phyloP scores from a whole-genome alignment of 2,329 filamentous ascomycete species.

The Ophiognomonia clavigignenti-juglandacearum region DNA sequence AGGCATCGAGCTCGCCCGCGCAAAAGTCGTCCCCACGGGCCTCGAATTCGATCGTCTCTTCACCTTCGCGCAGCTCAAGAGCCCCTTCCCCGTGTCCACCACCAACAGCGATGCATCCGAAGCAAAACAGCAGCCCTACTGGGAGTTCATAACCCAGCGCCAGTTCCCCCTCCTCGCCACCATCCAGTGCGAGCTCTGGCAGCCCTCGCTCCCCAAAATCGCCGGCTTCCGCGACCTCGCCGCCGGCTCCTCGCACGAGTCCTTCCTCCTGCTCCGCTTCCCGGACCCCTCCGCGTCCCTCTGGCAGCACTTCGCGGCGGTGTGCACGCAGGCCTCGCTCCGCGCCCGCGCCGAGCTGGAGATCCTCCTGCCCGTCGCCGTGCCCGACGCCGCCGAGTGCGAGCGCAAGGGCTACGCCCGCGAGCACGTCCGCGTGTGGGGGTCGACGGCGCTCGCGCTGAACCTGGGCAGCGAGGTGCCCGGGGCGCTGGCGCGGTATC shows the following conservation, averaged over 20 bases:
- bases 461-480: conserved; percentile 57
- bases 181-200: conserved; percentile 63
- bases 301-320: conserved; percentile 42
- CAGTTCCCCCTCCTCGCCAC: conserved; percentile 67
- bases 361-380: conserved; percentile 61
- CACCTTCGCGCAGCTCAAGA: conserved; percentile 67
- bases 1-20: conserved; percentile 66
- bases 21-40: conserved; percentile 62
- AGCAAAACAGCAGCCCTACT: conserved; percentile 40
- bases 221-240: conserved; percentile 42
- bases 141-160: conserved; percentile 68
- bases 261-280: conserved; percentile 64
- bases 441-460: conserved; percentile 48
- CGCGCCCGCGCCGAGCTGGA: conserved; percentile 57
- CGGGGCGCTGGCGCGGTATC: conserved; percentile 56
- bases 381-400: conserved; percentile 54
- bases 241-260: conserved; percentile 38
- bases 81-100: conserved; percentile 37
- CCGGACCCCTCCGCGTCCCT: conserved; percentile 49
- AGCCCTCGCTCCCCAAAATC: conserved; percentile 56
- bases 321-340: no score
- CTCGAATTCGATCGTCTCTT: conserved; percentile 79
- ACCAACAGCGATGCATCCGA: conserved; percentile 28
- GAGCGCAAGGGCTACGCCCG: conserved; percentile 52
- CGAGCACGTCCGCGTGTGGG: conserved; percentile 62